Evolutionary conservation across 805 yeast genomes (phyloP).

Genomic region (Blastobotrys robertii): DNA sequence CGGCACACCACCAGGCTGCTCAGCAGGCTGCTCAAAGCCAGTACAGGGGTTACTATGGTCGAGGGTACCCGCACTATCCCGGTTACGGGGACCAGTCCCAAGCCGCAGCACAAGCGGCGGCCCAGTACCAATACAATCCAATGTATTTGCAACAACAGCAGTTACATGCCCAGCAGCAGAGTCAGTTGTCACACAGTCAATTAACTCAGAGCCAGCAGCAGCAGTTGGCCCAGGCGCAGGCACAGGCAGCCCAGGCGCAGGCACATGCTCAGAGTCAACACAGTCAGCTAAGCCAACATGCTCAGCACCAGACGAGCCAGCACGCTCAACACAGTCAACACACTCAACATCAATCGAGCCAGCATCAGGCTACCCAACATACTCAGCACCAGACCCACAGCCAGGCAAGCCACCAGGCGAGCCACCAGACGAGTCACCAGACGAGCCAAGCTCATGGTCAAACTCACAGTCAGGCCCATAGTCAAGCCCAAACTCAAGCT

Average conservation of each 20-base stretch:
- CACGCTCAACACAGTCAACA: constrained; percentile 14
- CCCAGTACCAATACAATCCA: constrained; percentile 7
- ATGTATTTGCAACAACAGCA: constrained; percentile 11
- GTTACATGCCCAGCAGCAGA: constrained; percentile 8
- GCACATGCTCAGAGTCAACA: constrained; percentile 5
- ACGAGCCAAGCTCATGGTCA: too few species aligned
- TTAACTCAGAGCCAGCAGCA: constrained; percentile 9
- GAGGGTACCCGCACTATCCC: not conserved
- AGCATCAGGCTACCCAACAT: too few species aligned
- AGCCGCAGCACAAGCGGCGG: constrained; percentile 15
- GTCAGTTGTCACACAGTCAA: constrained; percentile 2
- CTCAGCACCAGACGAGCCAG: constrained; percentile 12
- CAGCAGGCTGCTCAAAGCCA: constrained; percentile 1
- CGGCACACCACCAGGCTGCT: constrained; percentile 1
- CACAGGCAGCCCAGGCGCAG: constrained; percentile 3
- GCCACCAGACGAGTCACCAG: constrained; percentile 12
- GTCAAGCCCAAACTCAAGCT: too few species aligned
- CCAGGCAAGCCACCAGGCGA: constrained; percentile 10
- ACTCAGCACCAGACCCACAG: constrained; percentile 14
- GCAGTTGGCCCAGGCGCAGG: constrained; percentile 6
- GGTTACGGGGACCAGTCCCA: not conserved
- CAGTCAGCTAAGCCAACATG: not conserved
- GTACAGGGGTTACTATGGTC: constrained; percentile 2
- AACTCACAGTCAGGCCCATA: too few species aligned
- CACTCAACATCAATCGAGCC: too few species aligned